Conservation (phyloP, 805 yeast genomes). For the Yarrowia bubula region DNA sequence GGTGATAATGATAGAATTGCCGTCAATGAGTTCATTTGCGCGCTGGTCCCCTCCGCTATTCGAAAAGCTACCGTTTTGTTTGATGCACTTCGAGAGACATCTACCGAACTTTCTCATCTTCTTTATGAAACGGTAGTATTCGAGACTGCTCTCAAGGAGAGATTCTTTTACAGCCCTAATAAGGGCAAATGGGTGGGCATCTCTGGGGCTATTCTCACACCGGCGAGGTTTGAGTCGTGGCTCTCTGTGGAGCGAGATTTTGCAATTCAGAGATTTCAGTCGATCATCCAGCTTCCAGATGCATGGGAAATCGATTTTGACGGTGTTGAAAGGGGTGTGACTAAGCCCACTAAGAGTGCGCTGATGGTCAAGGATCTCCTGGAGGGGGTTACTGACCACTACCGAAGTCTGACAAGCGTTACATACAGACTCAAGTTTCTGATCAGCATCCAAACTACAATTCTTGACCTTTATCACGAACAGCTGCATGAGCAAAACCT, state of each 20-base stretch:
- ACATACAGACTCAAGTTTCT: slow-evolving; percentile 57
- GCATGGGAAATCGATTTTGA: slow-evolving; percentile 63
- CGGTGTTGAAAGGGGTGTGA: slow-evolving; percentile 43
- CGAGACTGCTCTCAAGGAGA: slow-evolving; percentile 50
- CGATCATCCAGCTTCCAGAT: slow-evolving; percentile 48
- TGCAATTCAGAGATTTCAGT: slow-evolving; percentile 50
- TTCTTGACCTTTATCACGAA: slow-evolving; percentile 53
- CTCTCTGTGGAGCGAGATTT: slow-evolving; percentile 49
- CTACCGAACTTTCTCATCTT: slow-evolving; percentile 55
- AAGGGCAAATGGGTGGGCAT: slow-evolving; percentile 48
- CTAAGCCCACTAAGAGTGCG: slow-evolving; percentile 65
- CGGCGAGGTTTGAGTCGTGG: slow-evolving; percentile 48
- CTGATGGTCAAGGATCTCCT: slow-evolving; percentile 55
- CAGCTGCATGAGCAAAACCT: slow-evolving; percentile 45
- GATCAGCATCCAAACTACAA: slow-evolving; percentile 54
- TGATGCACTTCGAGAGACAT: slow-evolving; percentile 38
- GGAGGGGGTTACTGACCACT: slow-evolving; percentile 55
- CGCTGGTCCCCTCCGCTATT: slow-evolving; percentile 49
- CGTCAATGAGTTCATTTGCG: slow-evolving; percentile 46
- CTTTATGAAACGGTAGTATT: slow-evolving; percentile 57
- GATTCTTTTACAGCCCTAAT: slow-evolving; percentile 50
- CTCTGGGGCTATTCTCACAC: slow-evolving; percentile 35
- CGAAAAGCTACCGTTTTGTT: slow-evolving; percentile 43
- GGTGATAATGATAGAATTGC: slow-evolving; percentile 34
- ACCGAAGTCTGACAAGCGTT: slow-evolving; percentile 45